Evolutionary conservation across 139 green algal species (phyloP), one percentile per base, ranked within the genome.

Genomic region (Ettlia oleoabundans): DNA sequence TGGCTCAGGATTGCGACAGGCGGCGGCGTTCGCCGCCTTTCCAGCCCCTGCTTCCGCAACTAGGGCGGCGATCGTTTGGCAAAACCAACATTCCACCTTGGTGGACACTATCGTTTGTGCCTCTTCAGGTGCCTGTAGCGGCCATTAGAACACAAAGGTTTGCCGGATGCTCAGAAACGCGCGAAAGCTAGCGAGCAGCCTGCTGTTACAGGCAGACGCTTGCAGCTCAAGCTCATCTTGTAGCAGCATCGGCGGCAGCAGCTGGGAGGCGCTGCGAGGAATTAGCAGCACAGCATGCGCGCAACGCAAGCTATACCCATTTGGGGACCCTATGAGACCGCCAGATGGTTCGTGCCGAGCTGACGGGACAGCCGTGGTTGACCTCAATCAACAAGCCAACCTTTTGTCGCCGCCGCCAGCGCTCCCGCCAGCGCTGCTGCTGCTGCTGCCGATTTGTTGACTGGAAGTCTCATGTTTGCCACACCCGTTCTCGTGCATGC

Each of bases 301-400:
- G 19, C 53, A 67, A 67, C 73, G 73, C 53, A 51, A 38, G 73
- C 73, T 80, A 4, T 80, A 40, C 24, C 73, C 73, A 4, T 6
- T 52, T 4, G 22, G 52, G 3, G 53, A 41, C 0, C 73, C 73
- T 37, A 53, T 55, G 22, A 47, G 71, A 4, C 51, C 71, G 37
- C 35, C 58, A 24, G 73, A 67, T 52, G 73, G 73, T 80, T n/a
- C n/a, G n/a, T n/a, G n/a, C n/a, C n/a, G 73, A 40, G 63, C 30
- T n/a, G 52, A 2, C 33, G 33, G 2, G 9, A 2, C 24, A 19
- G 32, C 30, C 6, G 8, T 8, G 7, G 32, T 35, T 2, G 32
- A 22, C 26, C 18, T 26, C 32, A 51, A 9, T 43, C 9, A 52
- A 8, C 4, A 37, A 22, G 37, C 10, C 37, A 32, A 35, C 28